A percentile compares a stretch with the other conserved stretches of the same genome.
Evolutionary conservation across 768 basidiomycete species (phyloP).

Genomic region (Boletus bicolor): DNA sequence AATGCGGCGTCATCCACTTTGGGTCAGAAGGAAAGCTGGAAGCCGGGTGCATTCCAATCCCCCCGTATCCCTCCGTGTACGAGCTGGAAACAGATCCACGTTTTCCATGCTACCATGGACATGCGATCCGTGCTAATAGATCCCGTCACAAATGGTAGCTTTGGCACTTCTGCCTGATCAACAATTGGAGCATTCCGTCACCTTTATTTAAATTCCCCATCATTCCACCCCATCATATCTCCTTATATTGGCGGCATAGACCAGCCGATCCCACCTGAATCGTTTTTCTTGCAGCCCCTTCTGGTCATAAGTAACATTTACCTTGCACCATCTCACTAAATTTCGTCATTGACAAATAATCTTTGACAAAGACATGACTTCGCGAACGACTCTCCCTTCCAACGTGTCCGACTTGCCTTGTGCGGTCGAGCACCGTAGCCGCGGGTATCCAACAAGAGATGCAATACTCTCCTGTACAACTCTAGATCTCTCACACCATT

Average conservation of each 20-base stretch:
- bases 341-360: neutral
- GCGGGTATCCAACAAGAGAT: neutral
- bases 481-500: neutral
- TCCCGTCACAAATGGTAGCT: neutral
- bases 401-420: neutral
- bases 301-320: neutral
- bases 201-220: neutral
- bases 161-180: neutral
- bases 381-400: neutral
- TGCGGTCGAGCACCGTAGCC: neutral
- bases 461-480: neutral
- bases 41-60: neutral
- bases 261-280: neutral
- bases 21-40: neutral
- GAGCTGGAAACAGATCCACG: neutral
- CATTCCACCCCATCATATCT: neutral
- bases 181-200: neutral
- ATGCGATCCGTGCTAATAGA: conserved; percentile 2
- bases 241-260: neutral
- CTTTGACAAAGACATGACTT: neutral
- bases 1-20: neutral
- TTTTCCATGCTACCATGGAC: neutral
- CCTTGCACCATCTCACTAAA: neutral
- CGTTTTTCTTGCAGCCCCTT: too few relatives aligned
- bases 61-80: neutral